phyloP scores from a whole-genome alignment of 1,139 yeast genomes.

The Yamadazyma jaroonii region DNA sequence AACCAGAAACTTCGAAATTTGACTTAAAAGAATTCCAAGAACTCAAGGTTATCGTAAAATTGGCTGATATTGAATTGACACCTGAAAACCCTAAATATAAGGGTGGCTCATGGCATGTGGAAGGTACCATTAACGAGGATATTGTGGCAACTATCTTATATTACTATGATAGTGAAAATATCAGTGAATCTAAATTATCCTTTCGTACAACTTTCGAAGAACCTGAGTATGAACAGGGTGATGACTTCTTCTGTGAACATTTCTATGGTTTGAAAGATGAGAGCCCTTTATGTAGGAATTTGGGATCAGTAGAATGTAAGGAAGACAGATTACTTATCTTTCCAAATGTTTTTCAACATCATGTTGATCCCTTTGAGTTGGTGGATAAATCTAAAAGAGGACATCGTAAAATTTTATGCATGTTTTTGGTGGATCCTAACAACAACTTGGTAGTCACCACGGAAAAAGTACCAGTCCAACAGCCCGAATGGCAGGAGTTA shows the following conservation, averaged over 20 bases:
- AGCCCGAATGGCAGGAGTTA: constrained; percentile 27
- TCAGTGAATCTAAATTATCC: constrained; percentile 31
- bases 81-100: constrained; percentile 38
- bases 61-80: constrained; percentile 41
- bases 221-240: constrained; percentile 38
- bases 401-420: constrained; percentile 38
- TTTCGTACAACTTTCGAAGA: constrained; percentile 33
- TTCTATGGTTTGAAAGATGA: constrained; percentile 31
- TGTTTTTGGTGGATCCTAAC: constrained; percentile 39
- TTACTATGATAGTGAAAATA: constrained; percentile 42
- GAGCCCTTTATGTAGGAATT: constrained; percentile 17
- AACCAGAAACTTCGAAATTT: constrained; percentile 17
- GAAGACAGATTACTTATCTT: constrained; percentile 33
- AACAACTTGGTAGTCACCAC: constrained; percentile 27
- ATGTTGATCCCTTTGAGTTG: constrained; percentile 37
- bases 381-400: constrained; percentile 34
- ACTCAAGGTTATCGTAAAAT: constrained; percentile 37
- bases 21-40: constrained; percentile 18
- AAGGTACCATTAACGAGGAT: constrained; percentile 42
- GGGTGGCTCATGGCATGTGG: constrained; percentile 49
- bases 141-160: constrained; percentile 42
- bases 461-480: constrained; percentile 40
- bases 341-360: constrained; percentile 41
- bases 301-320: constrained; percentile 26
- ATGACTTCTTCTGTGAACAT: constrained; percentile 20